Base-by-base conservation (phyloP, 805 yeast species). In the Wickerhamomyces chambardii region DNA sequence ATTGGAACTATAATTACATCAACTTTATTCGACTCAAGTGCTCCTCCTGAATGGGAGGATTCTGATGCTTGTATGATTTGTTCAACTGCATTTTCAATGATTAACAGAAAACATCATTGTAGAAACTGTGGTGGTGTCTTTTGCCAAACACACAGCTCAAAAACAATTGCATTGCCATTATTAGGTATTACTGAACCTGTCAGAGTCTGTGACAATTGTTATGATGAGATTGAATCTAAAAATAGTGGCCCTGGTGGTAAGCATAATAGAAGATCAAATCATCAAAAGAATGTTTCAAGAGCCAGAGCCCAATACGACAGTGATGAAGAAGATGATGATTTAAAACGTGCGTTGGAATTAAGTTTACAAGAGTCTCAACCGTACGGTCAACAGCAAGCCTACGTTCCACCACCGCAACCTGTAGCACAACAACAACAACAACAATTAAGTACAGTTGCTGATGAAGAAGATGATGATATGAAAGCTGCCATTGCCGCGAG, bases 21-120 rank as follows among this genome's bases (percentile, higher is more conserved):
- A 26, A 64, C 70, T 5, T 75, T 89, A 55, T 74, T 90, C 33
- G 97, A 90, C 48, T 74, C 95, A 2, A 82, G 77, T 41, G 89
- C 89, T 5, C 97, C 98, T 2, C 97, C 98, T 0, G 97, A 87
- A 47, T 92, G 98, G 98, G 79, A 84, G 17, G 98, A 92, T 51
- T 82, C 89, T 10, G 95, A 86, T 47, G 85, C 85, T 4, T 92
- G 98, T 58, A 89, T 92, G 97, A 76, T 85, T 36, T 86, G 97
- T 46, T 86, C 94, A 34, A 75, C 68, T 29, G 62, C 78, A 14
- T 92, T 92, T 52, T 66, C 92, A 1, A 70, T 90, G 53, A 63
- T 89, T 40, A 87, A 84, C 55, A 70, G 98, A 51, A 87, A 90
- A 55, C 98, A 92, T 56, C 98, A 92, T 59, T 92, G 98, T 58